These are phyloP conservation scores for Canariomyces notabilis DNA, from an alignment of 2,329 filamentous ascomycete species.

Conservation along the genomic window DNA sequence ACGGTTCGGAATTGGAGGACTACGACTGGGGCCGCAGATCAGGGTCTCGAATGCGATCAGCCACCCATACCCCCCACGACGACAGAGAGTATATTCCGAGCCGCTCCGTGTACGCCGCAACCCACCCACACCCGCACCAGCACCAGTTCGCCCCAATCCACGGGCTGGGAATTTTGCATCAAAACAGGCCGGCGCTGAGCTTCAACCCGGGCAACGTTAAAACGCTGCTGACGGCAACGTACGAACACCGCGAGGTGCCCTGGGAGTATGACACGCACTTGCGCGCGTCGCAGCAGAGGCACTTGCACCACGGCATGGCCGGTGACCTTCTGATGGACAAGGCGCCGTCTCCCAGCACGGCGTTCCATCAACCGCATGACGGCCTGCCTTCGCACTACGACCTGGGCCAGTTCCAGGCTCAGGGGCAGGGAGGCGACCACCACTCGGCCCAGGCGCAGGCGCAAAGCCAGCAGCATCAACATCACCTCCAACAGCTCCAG, in stretches of 20 bases:
- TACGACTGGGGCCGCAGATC: constrained; percentile 37
- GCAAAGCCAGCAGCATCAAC: constrained; percentile 9
- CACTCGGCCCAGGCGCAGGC: constrained; percentile 5
- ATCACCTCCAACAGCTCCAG: constrained; percentile 5
- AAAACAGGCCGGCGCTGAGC: constrained; percentile 32
- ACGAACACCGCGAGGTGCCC: constrained; percentile 29
- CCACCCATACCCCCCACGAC: constrained; percentile 28
- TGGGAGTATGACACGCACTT: constrained; percentile 34
- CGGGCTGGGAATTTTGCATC: constrained; percentile 16
- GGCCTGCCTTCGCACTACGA: constrained; percentile 17
- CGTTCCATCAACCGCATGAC: constrained; percentile 17
- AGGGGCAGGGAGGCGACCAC: neutral
- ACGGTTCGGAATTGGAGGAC: constrained; percentile 43
- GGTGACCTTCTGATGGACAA: constrained; percentile 32
- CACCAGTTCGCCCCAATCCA: constrained; percentile 14
- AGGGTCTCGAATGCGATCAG: constrained; percentile 29
- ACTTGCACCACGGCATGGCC: constrained; percentile 23
- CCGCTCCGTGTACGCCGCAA: constrained; percentile 19
- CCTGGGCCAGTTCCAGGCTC: constrained; percentile 10
- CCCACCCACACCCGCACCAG: constrained; percentile 11
- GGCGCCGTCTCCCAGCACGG: constrained; percentile 31
- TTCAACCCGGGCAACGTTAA: constrained; percentile 35
- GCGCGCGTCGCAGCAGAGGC: constrained; percentile 23
- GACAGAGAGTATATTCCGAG: constrained; percentile 31
- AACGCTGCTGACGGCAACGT: constrained; percentile 35